Percentiles rank a stretch among this genome's conserved stretches.
These are phyloP conservation scores for Salvia hispanica DNA, from an alignment of 257 asterid genomes.

Conservation along the genomic window DNA sequence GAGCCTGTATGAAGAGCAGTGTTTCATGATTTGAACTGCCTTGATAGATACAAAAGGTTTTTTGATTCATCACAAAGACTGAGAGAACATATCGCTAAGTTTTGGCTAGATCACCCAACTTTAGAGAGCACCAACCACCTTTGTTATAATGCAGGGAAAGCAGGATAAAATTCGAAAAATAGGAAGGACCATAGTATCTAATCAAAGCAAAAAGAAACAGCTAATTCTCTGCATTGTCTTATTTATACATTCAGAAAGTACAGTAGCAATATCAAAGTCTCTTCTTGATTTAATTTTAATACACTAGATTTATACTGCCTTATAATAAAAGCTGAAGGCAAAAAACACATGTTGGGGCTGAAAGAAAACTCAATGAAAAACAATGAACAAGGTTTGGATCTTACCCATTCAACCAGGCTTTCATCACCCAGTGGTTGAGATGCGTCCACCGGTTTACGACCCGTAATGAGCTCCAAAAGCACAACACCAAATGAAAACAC, in stretches of 20 bases:
- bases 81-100: neutral
- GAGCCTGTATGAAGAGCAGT: conserved; percentile 54
- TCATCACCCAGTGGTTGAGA: conserved; percentile 88
- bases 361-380: conserved; percentile 15
- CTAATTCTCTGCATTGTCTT: conserved; percentile 1
- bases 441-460: conserved; percentile 82
- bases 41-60: conserved; percentile 8
- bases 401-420: conserved; percentile 90
- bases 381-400: conserved; percentile 30
- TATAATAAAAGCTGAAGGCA: neutral
- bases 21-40: neutral
- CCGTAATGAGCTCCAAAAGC: conserved; percentile 86
- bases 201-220: neutral
- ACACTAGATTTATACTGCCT: neutral
- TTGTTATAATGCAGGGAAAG: neutral
- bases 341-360: neutral
- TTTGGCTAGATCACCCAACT: neutral
- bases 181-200: neutral
- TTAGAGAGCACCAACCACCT: neutral
- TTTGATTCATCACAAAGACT: no score
- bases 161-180: neutral
- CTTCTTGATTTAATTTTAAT: neutral
- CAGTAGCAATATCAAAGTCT: neutral
- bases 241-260: neutral
- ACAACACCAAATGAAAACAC: conserved; percentile 84